phyloP scores from a whole-genome alignment of 2,329 filamentous ascomycete genomes.

The Aspergillus japonicus region DNA sequence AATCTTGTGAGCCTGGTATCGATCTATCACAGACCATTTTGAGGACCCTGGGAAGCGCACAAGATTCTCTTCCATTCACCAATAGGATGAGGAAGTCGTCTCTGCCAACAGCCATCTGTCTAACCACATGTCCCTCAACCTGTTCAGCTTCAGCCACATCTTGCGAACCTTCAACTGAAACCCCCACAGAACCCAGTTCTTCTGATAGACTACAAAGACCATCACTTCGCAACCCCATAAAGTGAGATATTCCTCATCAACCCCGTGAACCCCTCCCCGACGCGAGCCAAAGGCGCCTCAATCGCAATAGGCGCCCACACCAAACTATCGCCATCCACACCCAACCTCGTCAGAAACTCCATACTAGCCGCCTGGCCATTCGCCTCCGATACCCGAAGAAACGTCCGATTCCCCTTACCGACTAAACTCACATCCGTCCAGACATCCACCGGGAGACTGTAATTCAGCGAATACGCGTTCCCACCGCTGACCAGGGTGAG shows the following conservation, averaged over 20 bases:
- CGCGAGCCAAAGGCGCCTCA: background rate
- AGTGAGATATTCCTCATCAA: background rate
- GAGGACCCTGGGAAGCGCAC: no score
- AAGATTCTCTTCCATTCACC: no score
- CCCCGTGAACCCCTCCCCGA: background rate
- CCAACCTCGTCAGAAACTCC: background rate
- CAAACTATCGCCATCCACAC: background rate
- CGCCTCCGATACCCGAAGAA: background rate
- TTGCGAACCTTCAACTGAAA: no score
- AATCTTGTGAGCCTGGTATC: no score
- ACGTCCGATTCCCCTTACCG: background rate
- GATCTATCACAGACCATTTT: no score
- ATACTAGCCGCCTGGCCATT: background rate
- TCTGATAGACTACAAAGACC: background rate
- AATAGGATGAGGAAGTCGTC: no score
- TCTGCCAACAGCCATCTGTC: no score
- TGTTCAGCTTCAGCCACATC: no score
- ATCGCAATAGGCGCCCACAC: slow-evolving; percentile 3
- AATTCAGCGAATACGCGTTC: slow-evolving; percentile 42
- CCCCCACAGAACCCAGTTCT: no score
- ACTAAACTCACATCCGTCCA: slow-evolving; percentile 28
- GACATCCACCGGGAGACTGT: slow-evolving; percentile 37
- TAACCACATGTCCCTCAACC: no score
- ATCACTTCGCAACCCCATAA: background rate
- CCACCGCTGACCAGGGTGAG: slow-evolving; percentile 42